Conservation (phyloP, 805 yeast species). For the Lipomyces chichibuensis region DNA sequence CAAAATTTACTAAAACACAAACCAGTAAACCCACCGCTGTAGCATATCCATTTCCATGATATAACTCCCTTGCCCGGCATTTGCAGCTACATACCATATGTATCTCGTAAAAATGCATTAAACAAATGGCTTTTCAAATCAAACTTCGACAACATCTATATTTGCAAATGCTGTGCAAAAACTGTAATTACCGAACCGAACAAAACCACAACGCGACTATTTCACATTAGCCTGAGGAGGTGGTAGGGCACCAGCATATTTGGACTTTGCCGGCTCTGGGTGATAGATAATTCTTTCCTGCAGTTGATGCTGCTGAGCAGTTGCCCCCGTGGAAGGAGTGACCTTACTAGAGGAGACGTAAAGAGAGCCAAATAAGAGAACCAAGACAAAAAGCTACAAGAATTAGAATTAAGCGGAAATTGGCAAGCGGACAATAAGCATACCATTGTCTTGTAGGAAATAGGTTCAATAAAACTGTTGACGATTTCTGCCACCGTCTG, state of each 20-base stretch:
- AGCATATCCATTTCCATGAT: neutral
- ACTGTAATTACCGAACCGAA: neutral
- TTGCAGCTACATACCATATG: neutral
- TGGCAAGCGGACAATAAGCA: constrained; percentile 37
- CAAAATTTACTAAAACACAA: neutral
- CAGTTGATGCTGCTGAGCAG: neutral
- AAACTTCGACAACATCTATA: neutral
- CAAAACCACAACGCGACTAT: neutral
- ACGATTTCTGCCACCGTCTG: constrained; percentile 81
- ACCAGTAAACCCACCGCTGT: neutral
- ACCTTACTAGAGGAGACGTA: constrained; percentile 46
- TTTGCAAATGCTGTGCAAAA: neutral
- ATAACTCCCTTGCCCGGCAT: neutral
- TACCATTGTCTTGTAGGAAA: constrained; percentile 66
- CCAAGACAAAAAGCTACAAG: constrained; percentile 45
- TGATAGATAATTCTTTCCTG: constrained; percentile 1
- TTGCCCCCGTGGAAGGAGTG: constrained; percentile 3
- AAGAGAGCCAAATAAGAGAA: constrained; percentile 56
- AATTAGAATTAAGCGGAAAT: neutral
- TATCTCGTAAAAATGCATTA: neutral
- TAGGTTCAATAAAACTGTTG: constrained; percentile 72
- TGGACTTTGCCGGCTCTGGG: neutral
- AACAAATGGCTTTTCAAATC: neutral
- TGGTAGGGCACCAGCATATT: constrained; percentile 3
- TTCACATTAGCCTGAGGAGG: neutral